phyloP scores from a whole-genome alignment of 2,329 filamentous ascomycete genomes.

The Niveomyces coronatus region DNA sequence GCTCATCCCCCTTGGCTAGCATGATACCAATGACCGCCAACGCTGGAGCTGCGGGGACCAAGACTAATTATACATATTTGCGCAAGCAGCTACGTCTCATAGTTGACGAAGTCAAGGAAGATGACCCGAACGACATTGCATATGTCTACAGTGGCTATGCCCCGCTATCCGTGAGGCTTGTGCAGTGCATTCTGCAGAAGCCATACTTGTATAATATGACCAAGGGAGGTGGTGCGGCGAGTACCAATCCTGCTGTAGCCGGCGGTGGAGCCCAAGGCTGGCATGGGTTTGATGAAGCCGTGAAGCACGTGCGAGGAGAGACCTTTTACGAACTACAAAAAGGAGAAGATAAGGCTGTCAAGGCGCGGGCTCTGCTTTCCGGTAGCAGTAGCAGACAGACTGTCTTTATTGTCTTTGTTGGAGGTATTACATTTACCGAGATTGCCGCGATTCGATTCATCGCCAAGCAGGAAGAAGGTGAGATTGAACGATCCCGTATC shows the following conservation, averaged over 20 bases:
- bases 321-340: constrained; percentile 91
- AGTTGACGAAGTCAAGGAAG: constrained; percentile 92
- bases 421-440: constrained; percentile 94
- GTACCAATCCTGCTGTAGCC: constrained; percentile 21
- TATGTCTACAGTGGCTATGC: constrained; percentile 98
- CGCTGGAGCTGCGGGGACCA: constrained; percentile 46
- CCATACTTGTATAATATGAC: constrained; percentile 64
- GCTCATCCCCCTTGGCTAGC: constrained; percentile 66
- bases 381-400: constrained; percentile 73
- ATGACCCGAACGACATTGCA: constrained; percentile 88
- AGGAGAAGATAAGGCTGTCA: constrained; percentile 84
- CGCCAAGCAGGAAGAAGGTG: constrained; percentile 68
- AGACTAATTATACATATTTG: constrained; percentile 84
- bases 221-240: constrained; percentile 43
- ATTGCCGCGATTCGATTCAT: constrained; percentile 90
- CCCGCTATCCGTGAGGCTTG: constrained; percentile 78
- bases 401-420: constrained; percentile 91
- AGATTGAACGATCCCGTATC: too few species aligned
- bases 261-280: constrained; percentile 65
- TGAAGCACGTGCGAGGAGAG: constrained; percentile 77
- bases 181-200: constrained; percentile 91
- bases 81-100: constrained; percentile 82
- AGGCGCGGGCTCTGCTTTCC: constrained; percentile 72
- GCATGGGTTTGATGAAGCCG: constrained; percentile 85
- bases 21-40: constrained; percentile 65